Base-by-base conservation (phyloP, 306 rosid genomes). In the Trifolium pratense region DNA sequence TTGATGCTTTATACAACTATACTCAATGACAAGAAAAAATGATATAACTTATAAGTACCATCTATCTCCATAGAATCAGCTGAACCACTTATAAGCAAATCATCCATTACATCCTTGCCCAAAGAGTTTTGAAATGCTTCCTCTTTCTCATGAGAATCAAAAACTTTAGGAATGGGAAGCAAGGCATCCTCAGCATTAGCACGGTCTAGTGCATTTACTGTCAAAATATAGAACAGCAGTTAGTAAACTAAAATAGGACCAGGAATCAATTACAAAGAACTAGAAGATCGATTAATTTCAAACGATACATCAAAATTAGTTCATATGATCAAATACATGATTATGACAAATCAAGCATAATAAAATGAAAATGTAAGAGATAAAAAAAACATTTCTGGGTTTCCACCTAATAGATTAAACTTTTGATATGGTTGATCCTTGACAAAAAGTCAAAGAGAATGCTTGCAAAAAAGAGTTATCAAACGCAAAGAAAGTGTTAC, bases 171-270 rank as follows among this genome's bases (percentile, higher is more conserved):
- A 78, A 89, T 84, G 7, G 97, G 96, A 77, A 82, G 90, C 76
- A 88, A 78, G 26, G 99, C 99, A 74, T 91, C 99, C 84, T 89
- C 95, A 12, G 92, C 95, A 87, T 91, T 91, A 62, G 99, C 90
- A 77, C 96, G 88, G 78, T 91, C 99, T 64, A 91, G 85, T 48
- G 91, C 93, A 70, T 85, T 80, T 73, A 90, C 95, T 91, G 96
- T 34, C 67, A 64, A 71, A 85, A 66, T 45, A 77, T 81, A 70
- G 70, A 80, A 57, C 72, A 82, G 55, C 71, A 53, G 70, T 80
- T 79, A 84, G 79, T 64, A 51, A 80, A 40, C 69, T 7, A 72
- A 45, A 70, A 74, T 37, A 42, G 56, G 48, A 79, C 53, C 8
- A 55, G 10, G 49, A 71, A 49, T 7, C 39, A 60, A 43, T 32